These are phyloP conservation scores for Nannochloropsis gaditana DNA, from an alignment of 108 stramenopile species.

Conservation along the genomic window DNA sequence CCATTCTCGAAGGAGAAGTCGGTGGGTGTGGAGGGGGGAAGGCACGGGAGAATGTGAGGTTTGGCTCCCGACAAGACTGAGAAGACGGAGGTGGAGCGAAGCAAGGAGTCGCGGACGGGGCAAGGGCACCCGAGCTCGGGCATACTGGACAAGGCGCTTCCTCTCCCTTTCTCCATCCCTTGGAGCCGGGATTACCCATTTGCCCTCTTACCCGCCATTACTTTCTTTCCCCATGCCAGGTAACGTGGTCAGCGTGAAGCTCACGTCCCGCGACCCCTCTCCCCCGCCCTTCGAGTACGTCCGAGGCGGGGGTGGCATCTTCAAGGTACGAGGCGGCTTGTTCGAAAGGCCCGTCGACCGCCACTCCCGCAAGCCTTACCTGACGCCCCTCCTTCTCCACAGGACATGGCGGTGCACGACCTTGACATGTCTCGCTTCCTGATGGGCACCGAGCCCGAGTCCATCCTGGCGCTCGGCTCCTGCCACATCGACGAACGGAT, in stretches of 20 bases:
- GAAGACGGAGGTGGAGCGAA: no score
- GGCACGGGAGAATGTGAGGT: no score
- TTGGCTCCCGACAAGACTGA: no score
- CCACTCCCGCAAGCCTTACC: no score
- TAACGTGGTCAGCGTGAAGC: constrained; percentile 76
- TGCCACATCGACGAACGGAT: constrained; percentile 90
- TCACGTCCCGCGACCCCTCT: constrained; percentile 83
- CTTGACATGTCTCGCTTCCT: constrained; percentile 90
- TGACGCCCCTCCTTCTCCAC: neutral
- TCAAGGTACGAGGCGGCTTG: constrained; percentile 48
- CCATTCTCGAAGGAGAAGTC: constrained; percentile 70
- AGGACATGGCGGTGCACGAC: constrained; percentile 95
- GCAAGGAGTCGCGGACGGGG: no score
- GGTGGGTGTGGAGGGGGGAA: neutral
- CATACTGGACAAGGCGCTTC: neutral
- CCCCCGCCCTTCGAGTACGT: constrained; percentile 90
- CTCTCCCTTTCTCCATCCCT: neutral
- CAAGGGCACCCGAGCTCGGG: neutral
- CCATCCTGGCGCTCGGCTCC: constrained; percentile 41
- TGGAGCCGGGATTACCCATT: neutral
- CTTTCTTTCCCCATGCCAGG: constrained; percentile 47
- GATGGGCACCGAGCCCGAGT: constrained; percentile 76
- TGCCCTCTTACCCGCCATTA: neutral
- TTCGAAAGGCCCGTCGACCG: no score
- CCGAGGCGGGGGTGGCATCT: constrained; percentile 90